Base-by-base conservation (phyloP, 768 basidiomycete genomes). In the Pleurotus citrinopileatus region DNA sequence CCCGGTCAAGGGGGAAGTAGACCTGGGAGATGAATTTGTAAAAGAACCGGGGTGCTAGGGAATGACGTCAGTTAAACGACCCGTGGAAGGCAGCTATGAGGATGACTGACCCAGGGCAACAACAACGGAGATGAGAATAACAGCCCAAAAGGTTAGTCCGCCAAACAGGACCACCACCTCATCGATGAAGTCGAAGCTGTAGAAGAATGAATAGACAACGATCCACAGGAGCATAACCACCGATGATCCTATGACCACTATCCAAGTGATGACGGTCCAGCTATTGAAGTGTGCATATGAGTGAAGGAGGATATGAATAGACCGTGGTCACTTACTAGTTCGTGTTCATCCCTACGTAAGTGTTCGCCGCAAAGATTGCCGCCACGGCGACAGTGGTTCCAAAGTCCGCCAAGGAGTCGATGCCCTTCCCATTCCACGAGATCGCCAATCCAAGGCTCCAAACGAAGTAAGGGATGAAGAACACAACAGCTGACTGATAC, bases 381-480 rank as follows among this genome's bases (percentile, higher is more conserved):
- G 89, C 79, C 22, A 91, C 88, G 3, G 89, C 87, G 9, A 94
- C 86, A 0, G 94, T 95, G 3, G 96, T 97, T 17, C 96, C 96
- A 60, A 95, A 89, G 66, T 97, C 95, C 34, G 87, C 75, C 7
- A 95, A 70, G 13, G 85, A 87, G 51, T 92, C 86, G 43, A 95
- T 86, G 8, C 82, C 81, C 61, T 73, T 85, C 25, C 93, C 94
- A 59, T 86, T 86, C 86, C 86, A 92, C 8, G 90, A 87, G 1
- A 78, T 69, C 2, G 84, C 75, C 13, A 77, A 68, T 3, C 86
- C 87, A 13, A 86, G 65, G 0, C 78, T 79, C 85, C 89, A 90
- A 19, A 79, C 81, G 42, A 84, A 66, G 66, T 82, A 97, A 0
- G 95, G 92, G 61, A 98, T 77, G 73, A 89, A 95, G 72, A 87